Conservation (phyloP, 371 early-diverging fungal genomes). For the Mortierella sp. region DNA sequence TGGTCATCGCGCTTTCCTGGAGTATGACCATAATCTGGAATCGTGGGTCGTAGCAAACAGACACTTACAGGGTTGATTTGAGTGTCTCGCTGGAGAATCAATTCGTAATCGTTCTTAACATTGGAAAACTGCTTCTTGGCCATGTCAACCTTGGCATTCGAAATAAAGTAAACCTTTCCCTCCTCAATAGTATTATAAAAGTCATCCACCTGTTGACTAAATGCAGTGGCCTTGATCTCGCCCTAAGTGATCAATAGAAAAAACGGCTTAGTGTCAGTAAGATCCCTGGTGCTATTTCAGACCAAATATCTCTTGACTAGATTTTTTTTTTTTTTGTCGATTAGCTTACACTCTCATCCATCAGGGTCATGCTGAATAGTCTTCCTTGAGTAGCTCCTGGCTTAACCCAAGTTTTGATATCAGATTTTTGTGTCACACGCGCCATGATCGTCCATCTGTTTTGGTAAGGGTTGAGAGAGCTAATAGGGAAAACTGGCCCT, state of each 20-base stretch:
- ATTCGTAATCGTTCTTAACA: conserved; percentile 93
- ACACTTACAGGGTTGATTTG: conserved; percentile 69
- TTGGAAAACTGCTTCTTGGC: conserved; percentile 90
- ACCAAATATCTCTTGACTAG: background rate
- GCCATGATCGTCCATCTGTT: conserved; percentile 95
- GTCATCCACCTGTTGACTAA: conserved; percentile 85
- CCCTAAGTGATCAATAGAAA: conserved; percentile 63
- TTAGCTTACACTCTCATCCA: conserved; percentile 84
- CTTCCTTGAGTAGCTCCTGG: conserved; percentile 81
- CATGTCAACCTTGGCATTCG: conserved; percentile 84
- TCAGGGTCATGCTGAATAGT: conserved; percentile 89
- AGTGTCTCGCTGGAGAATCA: conserved; percentile 81
- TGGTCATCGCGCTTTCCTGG: background rate
- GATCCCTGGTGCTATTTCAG: background rate
- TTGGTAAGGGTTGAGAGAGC: conserved; percentile 81
- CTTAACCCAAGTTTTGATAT: conserved; percentile 88
- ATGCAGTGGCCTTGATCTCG: conserved; percentile 93
- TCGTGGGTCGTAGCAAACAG: background rate
- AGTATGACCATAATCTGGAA: too few relatives aligned
- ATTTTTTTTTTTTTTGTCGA: background rate
- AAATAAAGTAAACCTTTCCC: conserved; percentile 88
- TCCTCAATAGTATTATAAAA: conserved; percentile 82
- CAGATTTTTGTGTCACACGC: conserved; percentile 86
- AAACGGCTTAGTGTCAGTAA: background rate
- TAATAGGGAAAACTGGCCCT: conserved; percentile 65